phyloP scores from a whole-genome alignment of 176 grass and related monocot species.

The Paspalum notatum region DNA sequence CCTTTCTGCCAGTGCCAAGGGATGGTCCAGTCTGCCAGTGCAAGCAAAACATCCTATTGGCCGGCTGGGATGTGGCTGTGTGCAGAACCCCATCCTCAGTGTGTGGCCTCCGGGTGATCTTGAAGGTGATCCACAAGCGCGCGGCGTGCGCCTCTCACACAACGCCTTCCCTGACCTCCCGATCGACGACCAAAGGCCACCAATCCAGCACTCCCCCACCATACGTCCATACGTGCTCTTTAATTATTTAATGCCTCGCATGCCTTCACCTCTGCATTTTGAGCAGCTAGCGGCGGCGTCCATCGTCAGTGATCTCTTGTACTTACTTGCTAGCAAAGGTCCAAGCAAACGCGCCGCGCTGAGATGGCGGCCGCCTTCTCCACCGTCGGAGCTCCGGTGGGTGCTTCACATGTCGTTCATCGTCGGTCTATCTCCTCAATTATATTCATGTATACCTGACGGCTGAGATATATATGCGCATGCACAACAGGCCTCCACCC shows the following conservation, averaged over 20 bases:
- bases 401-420: background rate
- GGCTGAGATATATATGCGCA: background rate
- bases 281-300: conserved; percentile 20
- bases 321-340: background rate
- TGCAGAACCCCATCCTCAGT: conserved; percentile 62
- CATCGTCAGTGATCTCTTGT: background rate
- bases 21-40: background rate
- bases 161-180: background rate
- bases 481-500: conserved; percentile 42
- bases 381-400: conserved; percentile 77
- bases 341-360: background rate
- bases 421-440: background rate
- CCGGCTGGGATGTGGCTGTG: conserved; percentile 42
- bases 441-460: background rate
- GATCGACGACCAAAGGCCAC: background rate
- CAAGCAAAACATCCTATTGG: conserved; percentile 40
- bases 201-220: background rate
- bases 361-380: conserved; percentile 78
- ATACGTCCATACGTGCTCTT: background rate
- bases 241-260: conserved; percentile 39
- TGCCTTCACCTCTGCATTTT: conserved; percentile 39
- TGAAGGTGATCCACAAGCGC: conserved; percentile 63
- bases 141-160: background rate
- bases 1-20: too few relatives aligned
- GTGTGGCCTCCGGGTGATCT: conserved; percentile 60